These are phyloP conservation scores for Aspergillus sp. DNA, from an alignment of 2,329 filamentous ascomycete genomes.

Conservation along the genomic window DNA sequence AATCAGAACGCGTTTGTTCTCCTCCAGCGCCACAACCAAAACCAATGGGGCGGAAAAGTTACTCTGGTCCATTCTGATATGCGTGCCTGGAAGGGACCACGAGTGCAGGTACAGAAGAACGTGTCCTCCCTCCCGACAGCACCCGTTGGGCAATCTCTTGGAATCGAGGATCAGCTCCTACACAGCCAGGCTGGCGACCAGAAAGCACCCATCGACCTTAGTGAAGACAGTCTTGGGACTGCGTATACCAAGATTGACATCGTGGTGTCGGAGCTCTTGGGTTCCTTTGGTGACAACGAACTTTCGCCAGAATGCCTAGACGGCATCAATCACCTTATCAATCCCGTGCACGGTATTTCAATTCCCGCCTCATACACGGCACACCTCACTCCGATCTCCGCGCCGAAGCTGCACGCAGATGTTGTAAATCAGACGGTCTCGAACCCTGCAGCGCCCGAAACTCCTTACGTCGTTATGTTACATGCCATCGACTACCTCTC, in stretches of 20 bases:
- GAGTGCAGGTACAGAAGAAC: constrained; percentile 29
- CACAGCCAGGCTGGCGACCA: constrained; percentile 25
- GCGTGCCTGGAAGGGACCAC: constrained; percentile 90
- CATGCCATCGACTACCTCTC: constrained; percentile 88
- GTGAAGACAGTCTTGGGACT: constrained; percentile 50
- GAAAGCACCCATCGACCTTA: constrained; percentile 36
- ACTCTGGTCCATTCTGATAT: constrained; percentile 95
- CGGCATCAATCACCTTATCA: constrained; percentile 89
- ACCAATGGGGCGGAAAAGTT: constrained; percentile 78
- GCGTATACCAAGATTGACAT: constrained; percentile 70
- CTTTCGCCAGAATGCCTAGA: constrained; percentile 95
- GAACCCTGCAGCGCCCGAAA: constrained; percentile 78
- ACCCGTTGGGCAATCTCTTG: constrained; percentile 41
- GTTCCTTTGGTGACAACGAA: constrained; percentile 94
- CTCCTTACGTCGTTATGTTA: constrained; percentile 92
- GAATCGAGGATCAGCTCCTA: constrained; percentile 34
- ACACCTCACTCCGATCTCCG: constrained; percentile 87
- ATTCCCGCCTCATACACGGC: constrained; percentile 94
- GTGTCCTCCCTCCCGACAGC: constrained; percentile 20
- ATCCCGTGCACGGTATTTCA: constrained; percentile 80
- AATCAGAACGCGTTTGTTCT: constrained; percentile 97
- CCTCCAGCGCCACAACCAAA: constrained; percentile 81
- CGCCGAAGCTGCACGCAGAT: constrained; percentile 83
- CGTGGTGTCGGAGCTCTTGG: constrained; percentile 88
- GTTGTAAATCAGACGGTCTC: constrained; percentile 65